A percentile compares a stretch with the other conserved stretches of the same genome.
Conservation (phyloP, 1,284 basidiomycete genomes). For the Ceratobasidium sp. region DNA sequence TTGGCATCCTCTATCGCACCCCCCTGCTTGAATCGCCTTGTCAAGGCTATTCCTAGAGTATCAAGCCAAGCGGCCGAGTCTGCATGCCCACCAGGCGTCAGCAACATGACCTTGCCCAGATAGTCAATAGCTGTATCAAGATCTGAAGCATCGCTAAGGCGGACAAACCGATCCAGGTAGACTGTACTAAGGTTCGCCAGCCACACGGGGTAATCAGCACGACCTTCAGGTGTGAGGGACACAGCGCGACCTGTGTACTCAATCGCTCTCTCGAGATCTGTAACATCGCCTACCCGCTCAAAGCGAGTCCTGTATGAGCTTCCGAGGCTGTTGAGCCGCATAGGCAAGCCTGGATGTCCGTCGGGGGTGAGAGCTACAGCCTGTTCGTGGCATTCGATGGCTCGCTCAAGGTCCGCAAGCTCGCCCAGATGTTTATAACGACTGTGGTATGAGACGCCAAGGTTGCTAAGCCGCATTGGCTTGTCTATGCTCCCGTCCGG, state of each 20-base stretch:
- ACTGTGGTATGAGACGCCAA: not conserved
- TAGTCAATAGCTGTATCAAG: not conserved
- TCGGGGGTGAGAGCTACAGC: not conserved
- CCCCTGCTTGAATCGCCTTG: not conserved
- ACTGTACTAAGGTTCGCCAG: not conserved
- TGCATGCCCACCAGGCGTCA: not conserved
- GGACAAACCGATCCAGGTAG: not conserved
- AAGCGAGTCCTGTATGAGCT: not conserved
- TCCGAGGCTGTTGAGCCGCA: slow-evolving; percentile 7
- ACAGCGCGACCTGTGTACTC: not conserved
- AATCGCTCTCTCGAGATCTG: not conserved
- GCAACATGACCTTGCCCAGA: not conserved
- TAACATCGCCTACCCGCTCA: not conserved
- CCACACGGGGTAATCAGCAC: not conserved
- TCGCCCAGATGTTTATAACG: not conserved
- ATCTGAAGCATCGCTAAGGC: not conserved
- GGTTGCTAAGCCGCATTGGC: not conserved
- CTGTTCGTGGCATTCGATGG: not conserved
- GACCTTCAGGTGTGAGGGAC: not conserved
- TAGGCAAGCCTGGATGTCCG: not conserved
- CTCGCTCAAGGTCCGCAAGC: not conserved
- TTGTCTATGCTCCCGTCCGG: not conserved
- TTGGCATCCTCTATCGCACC: not conserved
- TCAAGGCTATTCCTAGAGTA: not conserved
- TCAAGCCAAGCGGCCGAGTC: not conserved